Percentiles rank a stretch among this genome's conserved stretches.
These are phyloP conservation scores for Magnaporthiopsis rhizophila DNA, from an alignment of 2,329 filamentous ascomycete genomes.

Conservation along the genomic window DNA sequence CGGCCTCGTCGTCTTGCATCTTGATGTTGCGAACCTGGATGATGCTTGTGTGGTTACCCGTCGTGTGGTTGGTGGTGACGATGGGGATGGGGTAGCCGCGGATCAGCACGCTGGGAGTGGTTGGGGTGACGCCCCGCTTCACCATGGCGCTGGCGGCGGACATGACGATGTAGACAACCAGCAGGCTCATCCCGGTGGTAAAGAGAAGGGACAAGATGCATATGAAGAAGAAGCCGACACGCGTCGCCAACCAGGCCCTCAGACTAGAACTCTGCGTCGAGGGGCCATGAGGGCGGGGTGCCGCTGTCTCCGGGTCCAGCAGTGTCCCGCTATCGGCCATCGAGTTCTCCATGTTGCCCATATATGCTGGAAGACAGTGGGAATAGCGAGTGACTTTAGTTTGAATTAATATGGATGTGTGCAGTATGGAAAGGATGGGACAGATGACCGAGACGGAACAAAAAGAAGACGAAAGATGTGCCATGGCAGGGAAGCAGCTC, in stretches of 20 bases:
- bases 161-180: neutral
- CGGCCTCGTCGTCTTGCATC: neutral
- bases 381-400: neutral
- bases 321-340: neutral
- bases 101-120: neutral
- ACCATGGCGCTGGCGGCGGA: neutral
- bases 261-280: neutral
- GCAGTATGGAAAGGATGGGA: neutral
- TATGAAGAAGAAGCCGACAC: neutral
- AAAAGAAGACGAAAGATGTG: neutral
- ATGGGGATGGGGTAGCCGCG: no score
- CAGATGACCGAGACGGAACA: neutral
- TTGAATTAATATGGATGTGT: no score
- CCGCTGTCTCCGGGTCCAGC: neutral
- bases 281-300: no score
- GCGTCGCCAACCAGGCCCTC: neutral
- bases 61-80: neutral
- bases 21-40: neutral
- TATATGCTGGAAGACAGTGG: no score
- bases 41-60: neutral
- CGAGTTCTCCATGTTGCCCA: no score
- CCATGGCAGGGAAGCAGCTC: no score
- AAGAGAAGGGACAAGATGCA: neutral
- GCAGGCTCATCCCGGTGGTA: neutral
- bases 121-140: no score